A percentile compares a stretch with the other conserved stretches of the same genome.
Evolutionary conservation across 2,329 filamentous ascomycete species (phyloP).

Genomic region (Colletotrichum cuscutae): DNA sequence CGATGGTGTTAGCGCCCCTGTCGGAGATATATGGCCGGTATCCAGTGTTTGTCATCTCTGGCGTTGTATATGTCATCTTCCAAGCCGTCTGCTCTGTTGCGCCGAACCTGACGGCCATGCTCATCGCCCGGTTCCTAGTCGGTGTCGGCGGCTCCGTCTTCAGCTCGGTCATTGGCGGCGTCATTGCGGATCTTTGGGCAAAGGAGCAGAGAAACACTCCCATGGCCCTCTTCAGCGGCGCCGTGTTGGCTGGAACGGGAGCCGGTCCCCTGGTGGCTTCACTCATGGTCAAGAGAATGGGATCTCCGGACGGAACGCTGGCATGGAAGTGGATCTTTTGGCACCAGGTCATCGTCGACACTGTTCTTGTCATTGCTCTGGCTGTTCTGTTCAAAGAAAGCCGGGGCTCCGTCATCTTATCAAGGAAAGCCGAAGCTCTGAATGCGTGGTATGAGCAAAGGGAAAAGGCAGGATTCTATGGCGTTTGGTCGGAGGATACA

Average conservation of each 20-base stretch:
- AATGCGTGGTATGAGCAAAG: conserved; percentile 84
- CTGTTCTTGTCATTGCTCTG: conserved; percentile 71
- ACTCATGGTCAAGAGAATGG: conserved; percentile 72
- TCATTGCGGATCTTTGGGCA: conserved; percentile 87
- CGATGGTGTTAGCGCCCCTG: conserved; percentile 89
- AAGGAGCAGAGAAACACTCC: conserved; percentile 84
- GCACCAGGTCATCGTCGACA: conserved; percentile 79
- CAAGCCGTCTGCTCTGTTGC: conserved; percentile 81
- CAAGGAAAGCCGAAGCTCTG: conserved; percentile 76
- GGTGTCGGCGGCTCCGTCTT: conserved; percentile 84
- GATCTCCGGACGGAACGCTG: conserved; percentile 44
- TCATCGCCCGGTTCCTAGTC: conserved; percentile 79
- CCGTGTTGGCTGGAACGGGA: conserved; percentile 82
- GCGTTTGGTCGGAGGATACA: conserved; percentile 51
- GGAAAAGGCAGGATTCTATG: conserved; percentile 71
- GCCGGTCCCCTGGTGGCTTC: conserved; percentile 79
- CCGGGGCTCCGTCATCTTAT: conserved; percentile 81
- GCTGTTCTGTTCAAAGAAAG: conserved; percentile 83
- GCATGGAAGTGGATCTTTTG: conserved; percentile 85
- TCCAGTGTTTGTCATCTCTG: conserved; percentile 82
- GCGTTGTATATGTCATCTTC: conserved; percentile 75
- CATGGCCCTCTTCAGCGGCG: conserved; percentile 89
- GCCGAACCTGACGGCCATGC: conserved; percentile 75
- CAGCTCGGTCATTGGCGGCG: conserved; percentile 91
- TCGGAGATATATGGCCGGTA: conserved; percentile 89